phyloP scores from a whole-genome alignment of 2,329 filamentous ascomycete genomes.

The Colletotrichum liriopes region DNA sequence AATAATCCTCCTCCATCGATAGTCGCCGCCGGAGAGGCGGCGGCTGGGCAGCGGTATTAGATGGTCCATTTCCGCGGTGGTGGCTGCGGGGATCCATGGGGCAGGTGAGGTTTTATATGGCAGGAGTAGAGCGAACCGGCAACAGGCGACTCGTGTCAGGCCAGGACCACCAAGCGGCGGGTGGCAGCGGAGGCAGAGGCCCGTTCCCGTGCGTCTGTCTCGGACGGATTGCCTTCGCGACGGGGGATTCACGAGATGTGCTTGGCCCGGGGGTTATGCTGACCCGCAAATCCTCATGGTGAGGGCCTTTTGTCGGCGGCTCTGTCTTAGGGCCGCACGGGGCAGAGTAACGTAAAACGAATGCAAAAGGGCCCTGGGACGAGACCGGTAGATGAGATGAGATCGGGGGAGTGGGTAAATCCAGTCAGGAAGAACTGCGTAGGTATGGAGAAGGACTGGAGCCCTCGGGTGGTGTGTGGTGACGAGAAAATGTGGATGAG shows the following conservation, averaged over 20 bases:
- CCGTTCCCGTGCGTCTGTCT: constrained; percentile 43
- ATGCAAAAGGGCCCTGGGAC: constrained; percentile 35
- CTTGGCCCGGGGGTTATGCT: constrained; percentile 42
- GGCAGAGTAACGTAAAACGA: constrained; percentile 43
- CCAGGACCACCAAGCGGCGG: constrained; percentile 41
- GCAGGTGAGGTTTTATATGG: constrained; percentile 38
- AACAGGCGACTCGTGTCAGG: constrained; percentile 41
- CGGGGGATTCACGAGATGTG: constrained; percentile 40
- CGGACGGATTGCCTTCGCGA: constrained; percentile 38
- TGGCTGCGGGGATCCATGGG: constrained; percentile 49
- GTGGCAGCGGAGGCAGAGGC: constrained; percentile 41
- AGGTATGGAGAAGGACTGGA: constrained; percentile 38
- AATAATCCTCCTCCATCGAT: constrained; percentile 70
- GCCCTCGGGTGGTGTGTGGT: constrained; percentile 21
- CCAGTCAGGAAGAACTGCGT: constrained; percentile 30
- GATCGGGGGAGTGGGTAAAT: constrained; percentile 37
- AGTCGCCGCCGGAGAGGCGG: constrained; percentile 62
- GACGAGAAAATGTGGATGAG: constrained; percentile 9
- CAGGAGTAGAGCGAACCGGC: constrained; percentile 35
- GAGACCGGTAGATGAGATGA: constrained; percentile 43
- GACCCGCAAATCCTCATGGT: constrained; percentile 43
- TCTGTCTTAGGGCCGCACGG: constrained; percentile 42
- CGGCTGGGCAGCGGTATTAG: constrained; percentile 51
- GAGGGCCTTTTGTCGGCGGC: constrained; percentile 44
- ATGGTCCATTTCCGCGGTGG: constrained; percentile 45